Conservation (phyloP, 2,329 filamentous ascomycete species). For the Apiospora phragmitis region DNA sequence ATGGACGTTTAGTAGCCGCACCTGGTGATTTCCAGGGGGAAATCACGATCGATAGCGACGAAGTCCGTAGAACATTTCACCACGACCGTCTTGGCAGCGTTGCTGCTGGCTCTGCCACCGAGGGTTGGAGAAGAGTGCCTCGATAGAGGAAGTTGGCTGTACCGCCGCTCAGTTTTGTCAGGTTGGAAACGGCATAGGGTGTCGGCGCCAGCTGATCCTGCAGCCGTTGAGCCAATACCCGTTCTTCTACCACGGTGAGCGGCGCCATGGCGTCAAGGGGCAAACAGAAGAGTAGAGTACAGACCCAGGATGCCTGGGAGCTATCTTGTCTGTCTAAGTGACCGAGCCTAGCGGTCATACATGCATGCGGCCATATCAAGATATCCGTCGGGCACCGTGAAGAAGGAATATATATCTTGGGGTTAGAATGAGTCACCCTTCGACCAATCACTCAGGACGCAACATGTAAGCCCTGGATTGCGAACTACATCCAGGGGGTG, state of each 20-base stretch:
- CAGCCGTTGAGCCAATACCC: conserved; percentile 20
- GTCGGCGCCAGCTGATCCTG: conserved; percentile 25
- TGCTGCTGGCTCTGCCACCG: conserved; percentile 22
- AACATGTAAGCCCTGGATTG: background rate
- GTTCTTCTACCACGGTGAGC: conserved; percentile 14
- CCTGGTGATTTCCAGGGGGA: conserved; percentile 36
- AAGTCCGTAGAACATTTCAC: conserved; percentile 39
- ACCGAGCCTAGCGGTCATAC: background rate
- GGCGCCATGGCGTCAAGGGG: conserved; percentile 18
- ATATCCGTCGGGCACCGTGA: background rate
- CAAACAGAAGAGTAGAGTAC: background rate
- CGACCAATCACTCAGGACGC: background rate
- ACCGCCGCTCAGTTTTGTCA: conserved; percentile 37
- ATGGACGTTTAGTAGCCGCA: conserved; percentile 34
- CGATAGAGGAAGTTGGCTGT: conserved; percentile 44
- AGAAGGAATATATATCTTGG: background rate
- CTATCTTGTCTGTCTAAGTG: background rate
- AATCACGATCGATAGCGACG: conserved; percentile 33
- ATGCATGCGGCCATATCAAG: background rate
- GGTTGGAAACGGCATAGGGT: conserved; percentile 34
- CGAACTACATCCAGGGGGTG: background rate
- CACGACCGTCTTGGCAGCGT: conserved; percentile 30
- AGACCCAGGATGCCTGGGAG: background rate
- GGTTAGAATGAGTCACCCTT: background rate
- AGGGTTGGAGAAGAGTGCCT: conserved; percentile 31